These are phyloP conservation scores for Phanerochaete carnosa DNA, from an alignment of 768 basidiomycete genomes.

Conservation along the genomic window DNA sequence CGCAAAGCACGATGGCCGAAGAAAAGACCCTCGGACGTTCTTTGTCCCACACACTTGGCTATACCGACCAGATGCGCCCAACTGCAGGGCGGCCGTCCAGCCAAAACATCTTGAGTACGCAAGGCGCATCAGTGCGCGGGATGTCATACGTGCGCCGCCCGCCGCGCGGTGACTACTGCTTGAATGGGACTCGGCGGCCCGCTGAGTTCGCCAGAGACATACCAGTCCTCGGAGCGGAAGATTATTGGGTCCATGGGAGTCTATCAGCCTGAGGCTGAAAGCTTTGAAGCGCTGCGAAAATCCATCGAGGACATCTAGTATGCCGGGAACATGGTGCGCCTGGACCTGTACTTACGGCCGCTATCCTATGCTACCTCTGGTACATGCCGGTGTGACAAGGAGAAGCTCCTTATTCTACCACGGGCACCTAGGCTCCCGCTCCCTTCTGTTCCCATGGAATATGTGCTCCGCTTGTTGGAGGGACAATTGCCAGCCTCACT, in stretches of 20 bases:
- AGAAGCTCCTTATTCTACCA: conserved; percentile 48
- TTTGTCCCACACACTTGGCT: conserved; percentile 32
- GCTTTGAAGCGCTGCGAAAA: conserved; percentile 42
- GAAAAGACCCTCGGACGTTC: conserved; percentile 16
- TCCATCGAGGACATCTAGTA: conserved; percentile 44
- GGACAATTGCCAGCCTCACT: too few relatives aligned
- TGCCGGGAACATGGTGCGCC: conserved; percentile 38
- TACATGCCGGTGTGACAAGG: conserved; percentile 50
- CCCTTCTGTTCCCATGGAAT: neutral
- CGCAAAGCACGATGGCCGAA: neutral
- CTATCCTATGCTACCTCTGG: neutral
- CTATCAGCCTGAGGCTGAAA: conserved; percentile 47
- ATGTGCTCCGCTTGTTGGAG: neutral
- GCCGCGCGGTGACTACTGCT: conserved; percentile 23
- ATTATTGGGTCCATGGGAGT: conserved; percentile 61
- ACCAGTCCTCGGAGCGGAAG: conserved; percentile 45
- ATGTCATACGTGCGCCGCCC: conserved; percentile 15
- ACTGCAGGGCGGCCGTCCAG: conserved; percentile 23
- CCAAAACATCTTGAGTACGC: conserved; percentile 21
- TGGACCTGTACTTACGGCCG: neutral
- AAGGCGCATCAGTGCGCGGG: neutral
- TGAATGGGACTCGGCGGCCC: conserved; percentile 44
- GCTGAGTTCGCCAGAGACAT: conserved; percentile 56
- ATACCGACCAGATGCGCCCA: conserved; percentile 22
- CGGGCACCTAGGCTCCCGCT: conserved; percentile 35